A percentile compares a stretch with the other conserved stretches of the same genome.
Conservation (phyloP, 106 monocot genomes). For the Dioscorea dumetorum region DNA sequence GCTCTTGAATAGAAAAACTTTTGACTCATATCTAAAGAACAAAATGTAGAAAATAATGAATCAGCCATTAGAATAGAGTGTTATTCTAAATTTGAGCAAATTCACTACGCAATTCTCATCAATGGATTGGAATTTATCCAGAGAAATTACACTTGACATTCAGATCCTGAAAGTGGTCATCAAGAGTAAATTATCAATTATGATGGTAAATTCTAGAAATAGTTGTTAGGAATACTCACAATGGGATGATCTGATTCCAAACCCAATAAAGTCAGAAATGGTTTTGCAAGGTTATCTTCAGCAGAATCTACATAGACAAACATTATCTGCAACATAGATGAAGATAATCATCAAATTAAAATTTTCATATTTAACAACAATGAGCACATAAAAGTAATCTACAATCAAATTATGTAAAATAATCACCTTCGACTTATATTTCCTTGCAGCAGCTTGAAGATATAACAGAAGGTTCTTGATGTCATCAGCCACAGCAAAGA, state of each 20-base stretch:
- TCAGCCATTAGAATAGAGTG: no score
- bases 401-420: constrained; percentile 1
- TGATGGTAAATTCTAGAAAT: no score
- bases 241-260: constrained; percentile 57
- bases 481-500: constrained; percentile 68
- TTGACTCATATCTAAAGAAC: no score
- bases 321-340: constrained; percentile 61
- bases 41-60: no score
- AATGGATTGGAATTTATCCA: no score
- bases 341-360: neutral
- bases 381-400: neutral
- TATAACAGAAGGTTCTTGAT: constrained; percentile 27
- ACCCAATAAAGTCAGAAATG: constrained; percentile 85
- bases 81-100: no score
- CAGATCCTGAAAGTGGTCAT: no score
- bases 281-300: constrained; percentile 93
- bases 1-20: no score
- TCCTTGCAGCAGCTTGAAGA: constrained; percentile 66
- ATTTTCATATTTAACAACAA: neutral
- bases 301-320: constrained; percentile 76
- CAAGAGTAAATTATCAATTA: no score
- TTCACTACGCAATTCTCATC: no score
- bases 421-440: constrained; percentile 67
- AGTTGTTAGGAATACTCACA: constrained; percentile 30
- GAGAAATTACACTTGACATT: no score